These are phyloP conservation scores for Chaetomium sp. DNA, from an alignment of 2,329 filamentous ascomycete species.

Conservation along the genomic window DNA sequence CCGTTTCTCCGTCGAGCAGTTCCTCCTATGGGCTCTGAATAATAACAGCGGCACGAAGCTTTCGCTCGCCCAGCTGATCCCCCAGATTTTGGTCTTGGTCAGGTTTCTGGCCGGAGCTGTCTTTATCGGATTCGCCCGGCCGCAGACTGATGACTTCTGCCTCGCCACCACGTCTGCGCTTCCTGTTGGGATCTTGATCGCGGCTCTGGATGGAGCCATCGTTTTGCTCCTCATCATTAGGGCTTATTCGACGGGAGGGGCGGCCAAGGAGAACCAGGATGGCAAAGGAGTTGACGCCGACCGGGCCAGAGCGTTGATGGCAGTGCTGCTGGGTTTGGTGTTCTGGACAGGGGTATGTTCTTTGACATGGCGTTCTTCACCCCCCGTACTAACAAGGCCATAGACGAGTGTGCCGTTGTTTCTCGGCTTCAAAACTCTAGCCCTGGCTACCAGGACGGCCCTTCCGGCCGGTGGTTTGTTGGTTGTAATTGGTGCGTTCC, in stretches of 20 bases:
- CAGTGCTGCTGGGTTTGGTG: slow-evolving; percentile 49
- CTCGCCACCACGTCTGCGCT: slow-evolving; percentile 50
- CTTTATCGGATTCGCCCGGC: slow-evolving; percentile 57
- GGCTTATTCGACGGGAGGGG: slow-evolving; percentile 44
- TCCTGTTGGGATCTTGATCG: slow-evolving; percentile 49
- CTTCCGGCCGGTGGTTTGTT: slow-evolving; percentile 55
- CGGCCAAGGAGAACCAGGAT: slow-evolving; percentile 38
- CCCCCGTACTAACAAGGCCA: slow-evolving; percentile 26
- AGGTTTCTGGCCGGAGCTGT: slow-evolving; percentile 57
- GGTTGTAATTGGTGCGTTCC: slow-evolving; percentile 51
- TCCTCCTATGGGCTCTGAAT: slow-evolving; percentile 55
- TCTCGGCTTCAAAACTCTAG: slow-evolving; percentile 49
- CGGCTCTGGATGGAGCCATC: slow-evolving; percentile 51
- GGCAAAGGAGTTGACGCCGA: slow-evolving; percentile 36
- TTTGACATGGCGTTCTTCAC: neutral
- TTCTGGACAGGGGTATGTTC: slow-evolving; percentile 57
- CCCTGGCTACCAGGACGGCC: slow-evolving; percentile 51
- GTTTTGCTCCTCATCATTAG: slow-evolving; percentile 47
- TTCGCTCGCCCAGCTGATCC: slow-evolving; percentile 43
- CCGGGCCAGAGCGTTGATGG: slow-evolving; percentile 46
- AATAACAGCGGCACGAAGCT: slow-evolving; percentile 39
- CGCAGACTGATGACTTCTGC: slow-evolving; percentile 56
- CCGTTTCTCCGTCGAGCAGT: slow-evolving; percentile 56
- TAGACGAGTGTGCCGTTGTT: slow-evolving; percentile 56
- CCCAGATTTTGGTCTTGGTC: slow-evolving; percentile 51